These are phyloP conservation scores for Xylaria sp. DNA, from an alignment of 2,329 filamentous ascomycete genomes.

Conservation along the genomic window DNA sequence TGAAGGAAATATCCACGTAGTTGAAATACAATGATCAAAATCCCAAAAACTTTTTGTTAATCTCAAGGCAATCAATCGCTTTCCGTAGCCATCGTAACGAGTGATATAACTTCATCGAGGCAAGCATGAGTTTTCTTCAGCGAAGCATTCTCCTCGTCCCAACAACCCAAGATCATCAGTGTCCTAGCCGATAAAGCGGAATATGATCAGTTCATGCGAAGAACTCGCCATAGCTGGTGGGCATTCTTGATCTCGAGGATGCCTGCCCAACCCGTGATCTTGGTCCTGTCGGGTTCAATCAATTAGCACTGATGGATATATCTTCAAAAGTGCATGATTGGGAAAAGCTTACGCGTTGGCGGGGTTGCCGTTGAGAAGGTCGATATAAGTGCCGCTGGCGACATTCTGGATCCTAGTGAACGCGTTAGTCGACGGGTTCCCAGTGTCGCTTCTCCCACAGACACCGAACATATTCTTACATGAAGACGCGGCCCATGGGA, in stretches of 20 bases:
- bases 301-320: neutral
- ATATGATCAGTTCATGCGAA: neutral
- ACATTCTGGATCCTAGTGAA: constrained; percentile 16
- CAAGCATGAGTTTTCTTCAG: neutral
- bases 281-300: neutral
- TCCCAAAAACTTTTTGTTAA: neutral
- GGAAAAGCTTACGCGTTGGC: neutral
- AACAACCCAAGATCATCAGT: no score
- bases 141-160: neutral
- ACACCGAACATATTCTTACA: neutral
- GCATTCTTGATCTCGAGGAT: neutral
- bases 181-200: neutral
- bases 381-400: constrained; percentile 11
- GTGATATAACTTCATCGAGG: neutral
- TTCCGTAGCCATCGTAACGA: constrained; percentile 4
- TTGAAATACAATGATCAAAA: neutral
- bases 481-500: constrained; percentile 7
- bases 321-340: neutral
- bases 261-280: neutral
- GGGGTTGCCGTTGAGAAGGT: neutral
- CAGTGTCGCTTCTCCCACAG: neutral
- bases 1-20: no score
- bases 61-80: neutral
- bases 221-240: constrained; percentile 18
- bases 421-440: neutral